Evolutionary conservation across 768 basidiomycete genomes (phyloP).

Genomic region (Pisolithus orientalis): DNA sequence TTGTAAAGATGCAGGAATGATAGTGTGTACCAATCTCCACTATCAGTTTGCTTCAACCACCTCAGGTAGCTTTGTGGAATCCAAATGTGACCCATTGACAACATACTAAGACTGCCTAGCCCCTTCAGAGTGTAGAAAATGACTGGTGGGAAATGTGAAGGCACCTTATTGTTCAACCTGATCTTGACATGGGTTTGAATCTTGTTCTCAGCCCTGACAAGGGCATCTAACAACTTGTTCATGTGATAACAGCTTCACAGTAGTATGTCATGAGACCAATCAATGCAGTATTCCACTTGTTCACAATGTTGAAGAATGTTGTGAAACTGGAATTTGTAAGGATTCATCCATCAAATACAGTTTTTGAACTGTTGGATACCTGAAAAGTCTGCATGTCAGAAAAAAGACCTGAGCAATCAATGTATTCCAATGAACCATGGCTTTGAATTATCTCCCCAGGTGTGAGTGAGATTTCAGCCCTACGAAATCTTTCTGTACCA

Average conservation of each 20-base stretch:
- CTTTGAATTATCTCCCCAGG: no score
- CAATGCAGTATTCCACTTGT: constrained; percentile 95
- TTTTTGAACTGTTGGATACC: constrained; percentile 97
- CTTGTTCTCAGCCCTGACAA: constrained; percentile 99
- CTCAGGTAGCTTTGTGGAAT: constrained; percentile 97
- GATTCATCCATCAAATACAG: constrained; percentile 89
- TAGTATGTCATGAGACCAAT: constrained; percentile 98
- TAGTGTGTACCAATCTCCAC: constrained; percentile 51
- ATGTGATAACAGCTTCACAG: constrained; percentile 96
- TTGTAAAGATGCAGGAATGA: not conserved
- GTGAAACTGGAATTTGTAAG: constrained; percentile 98
- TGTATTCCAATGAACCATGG: constrained; percentile 38
- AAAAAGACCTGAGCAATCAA: not conserved
- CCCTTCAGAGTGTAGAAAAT: constrained; percentile 98
- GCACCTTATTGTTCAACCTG: constrained; percentile 99
- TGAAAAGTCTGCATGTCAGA: constrained; percentile 19
- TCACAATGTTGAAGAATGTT: constrained; percentile 98
- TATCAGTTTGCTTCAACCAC: constrained; percentile 98
- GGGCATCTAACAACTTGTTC: constrained; percentile 88
- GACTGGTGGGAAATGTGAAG: constrained; percentile 95
- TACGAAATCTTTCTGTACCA: no score
- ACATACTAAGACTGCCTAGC: constrained; percentile 95
- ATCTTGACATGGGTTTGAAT: constrained; percentile 99
- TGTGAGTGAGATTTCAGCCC: no score
- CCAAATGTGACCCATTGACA: constrained; percentile 98